A percentile compares a stretch with the other conserved stretches of the same genome.
phyloP scores from a whole-genome alignment of 108 stramenopile genomes.

The Hondaea fermentalgiana region DNA sequence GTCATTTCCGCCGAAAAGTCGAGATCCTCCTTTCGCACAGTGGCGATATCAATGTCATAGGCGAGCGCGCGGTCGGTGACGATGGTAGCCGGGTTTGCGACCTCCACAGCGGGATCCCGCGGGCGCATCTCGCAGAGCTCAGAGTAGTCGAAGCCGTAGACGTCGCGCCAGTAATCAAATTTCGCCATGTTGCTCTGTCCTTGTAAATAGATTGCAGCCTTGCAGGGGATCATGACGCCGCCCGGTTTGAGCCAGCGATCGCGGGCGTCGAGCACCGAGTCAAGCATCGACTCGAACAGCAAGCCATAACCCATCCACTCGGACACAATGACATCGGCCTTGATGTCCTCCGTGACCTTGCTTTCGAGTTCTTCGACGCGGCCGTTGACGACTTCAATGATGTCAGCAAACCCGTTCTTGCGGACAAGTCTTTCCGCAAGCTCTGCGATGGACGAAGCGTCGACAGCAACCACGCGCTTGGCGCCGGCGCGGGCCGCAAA shows the following conservation, averaged over 20 bases:
- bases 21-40: background rate
- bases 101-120: slow-evolving; percentile 1
- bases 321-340: slow-evolving; percentile 90
- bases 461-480: slow-evolving; percentile 47
- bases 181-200: background rate
- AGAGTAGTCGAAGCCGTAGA: slow-evolving; percentile 10
- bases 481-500: slow-evolving; percentile 51
- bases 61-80: background rate
- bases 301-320: slow-evolving; percentile 90
- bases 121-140: background rate
- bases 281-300: slow-evolving; percentile 52
- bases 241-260: slow-evolving; percentile 30
- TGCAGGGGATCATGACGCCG: slow-evolving; percentile 26
- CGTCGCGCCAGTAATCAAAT: slow-evolving; percentile 13
- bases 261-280: slow-evolving; percentile 33
- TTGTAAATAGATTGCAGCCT: slow-evolving; percentile 21
- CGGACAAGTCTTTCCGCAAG: slow-evolving; percentile 46
- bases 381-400: background rate
- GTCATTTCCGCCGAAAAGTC: background rate
- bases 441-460: slow-evolving; percentile 42
- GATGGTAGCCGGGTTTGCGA: background rate
- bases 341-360: slow-evolving; percentile 38
- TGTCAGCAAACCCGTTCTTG: slow-evolving; percentile 36
- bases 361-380: slow-evolving; percentile 70
- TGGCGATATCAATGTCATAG: background rate